phyloP scores from a whole-genome alignment of 305 asterid genomes.

The Fraxinus dipetala region DNA sequence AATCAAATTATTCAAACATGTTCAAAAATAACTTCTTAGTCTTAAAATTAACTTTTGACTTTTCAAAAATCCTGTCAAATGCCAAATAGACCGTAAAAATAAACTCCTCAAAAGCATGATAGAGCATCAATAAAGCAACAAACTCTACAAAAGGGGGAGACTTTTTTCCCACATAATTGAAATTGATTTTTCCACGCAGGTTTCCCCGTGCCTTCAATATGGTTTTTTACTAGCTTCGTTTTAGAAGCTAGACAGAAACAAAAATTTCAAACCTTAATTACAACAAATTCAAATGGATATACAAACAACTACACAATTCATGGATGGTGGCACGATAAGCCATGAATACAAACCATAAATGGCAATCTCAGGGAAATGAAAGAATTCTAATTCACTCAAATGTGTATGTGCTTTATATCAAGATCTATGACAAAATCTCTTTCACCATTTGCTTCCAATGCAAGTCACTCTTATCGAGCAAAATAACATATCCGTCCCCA shows the following conservation, averaged over 20 bases:
- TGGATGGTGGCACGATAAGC: slow-evolving; percentile 27
- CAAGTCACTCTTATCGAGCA: slow-evolving; percentile 26
- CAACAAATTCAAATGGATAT: slow-evolving; percentile 33
- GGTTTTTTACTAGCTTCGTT: neutral
- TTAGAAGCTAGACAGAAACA: slow-evolving; percentile 2
- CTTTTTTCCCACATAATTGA: neutral
- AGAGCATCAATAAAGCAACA: neutral
- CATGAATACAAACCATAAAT: slow-evolving; percentile 25
- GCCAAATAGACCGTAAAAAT: neutral
- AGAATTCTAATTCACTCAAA: slow-evolving; percentile 18
- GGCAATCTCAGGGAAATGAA: neutral
- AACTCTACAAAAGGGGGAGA: neutral
- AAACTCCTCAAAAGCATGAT: neutral
- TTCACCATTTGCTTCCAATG: slow-evolving; percentile 19
- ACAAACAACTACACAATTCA: slow-evolving; percentile 32
- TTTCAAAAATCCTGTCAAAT: neutral
- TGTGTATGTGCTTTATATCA: neutral
- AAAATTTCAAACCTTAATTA: slow-evolving; percentile 15
- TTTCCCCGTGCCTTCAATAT: neutral
- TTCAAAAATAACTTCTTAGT: too few relatives aligned
- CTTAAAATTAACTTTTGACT: neutral
- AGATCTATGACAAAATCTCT: slow-evolving; percentile 1
- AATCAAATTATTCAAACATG: too few relatives aligned
- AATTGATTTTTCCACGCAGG: neutral
- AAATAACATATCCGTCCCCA: slow-evolving; percentile 24